Percentiles rank a stretch among this genome's conserved stretches.
These are phyloP conservation scores for Hordeum marinum DNA, from an alignment of 176 grass and related monocot species.

Conservation along the genomic window DNA sequence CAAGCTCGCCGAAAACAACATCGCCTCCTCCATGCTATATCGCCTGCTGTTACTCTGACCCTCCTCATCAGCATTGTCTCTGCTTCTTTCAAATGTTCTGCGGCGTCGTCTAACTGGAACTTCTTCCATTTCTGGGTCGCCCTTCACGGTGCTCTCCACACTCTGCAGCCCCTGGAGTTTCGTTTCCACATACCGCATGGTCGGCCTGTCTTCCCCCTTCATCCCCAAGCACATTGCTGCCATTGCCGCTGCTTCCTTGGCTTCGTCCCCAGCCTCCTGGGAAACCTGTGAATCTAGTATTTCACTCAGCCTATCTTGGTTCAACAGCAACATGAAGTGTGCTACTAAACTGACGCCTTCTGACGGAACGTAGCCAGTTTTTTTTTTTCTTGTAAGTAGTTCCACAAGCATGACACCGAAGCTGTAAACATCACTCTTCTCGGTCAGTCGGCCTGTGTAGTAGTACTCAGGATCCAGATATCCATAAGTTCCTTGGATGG, in stretches of 20 bases:
- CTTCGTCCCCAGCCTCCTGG: constrained; percentile 2
- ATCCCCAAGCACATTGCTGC: constrained; percentile 38
- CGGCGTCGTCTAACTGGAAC: not conserved
- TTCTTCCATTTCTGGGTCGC: not conserved
- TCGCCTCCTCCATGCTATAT: constrained; percentile 40
- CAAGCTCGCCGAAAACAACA: constrained; percentile 41
- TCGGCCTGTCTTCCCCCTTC: constrained; percentile 32
- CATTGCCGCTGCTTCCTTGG: constrained; percentile 9
- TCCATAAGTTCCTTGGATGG: constrained; percentile 55
- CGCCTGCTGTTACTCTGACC: constrained; percentile 9
- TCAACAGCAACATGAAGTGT: constrained; percentile 9
- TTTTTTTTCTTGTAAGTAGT: constrained; percentile 41
- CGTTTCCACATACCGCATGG: constrained; percentile 26
- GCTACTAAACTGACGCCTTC: constrained; percentile 15
- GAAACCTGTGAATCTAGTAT: constrained; percentile 24
- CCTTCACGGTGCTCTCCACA: not conserved
- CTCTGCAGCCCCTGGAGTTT: constrained; percentile 20
- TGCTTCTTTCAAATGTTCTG: not conserved
- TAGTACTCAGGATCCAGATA: constrained; percentile 63
- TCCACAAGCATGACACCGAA: constrained; percentile 62
- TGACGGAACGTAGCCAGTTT: not conserved
- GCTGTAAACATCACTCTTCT: constrained; percentile 70
- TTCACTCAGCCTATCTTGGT: not conserved
- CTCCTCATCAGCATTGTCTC: not conserved
- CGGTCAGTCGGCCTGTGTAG: constrained; percentile 31